Base-by-base conservation (phyloP, 1,284 basidiomycete genomes). In the Phenoliferia sp. region DNA sequence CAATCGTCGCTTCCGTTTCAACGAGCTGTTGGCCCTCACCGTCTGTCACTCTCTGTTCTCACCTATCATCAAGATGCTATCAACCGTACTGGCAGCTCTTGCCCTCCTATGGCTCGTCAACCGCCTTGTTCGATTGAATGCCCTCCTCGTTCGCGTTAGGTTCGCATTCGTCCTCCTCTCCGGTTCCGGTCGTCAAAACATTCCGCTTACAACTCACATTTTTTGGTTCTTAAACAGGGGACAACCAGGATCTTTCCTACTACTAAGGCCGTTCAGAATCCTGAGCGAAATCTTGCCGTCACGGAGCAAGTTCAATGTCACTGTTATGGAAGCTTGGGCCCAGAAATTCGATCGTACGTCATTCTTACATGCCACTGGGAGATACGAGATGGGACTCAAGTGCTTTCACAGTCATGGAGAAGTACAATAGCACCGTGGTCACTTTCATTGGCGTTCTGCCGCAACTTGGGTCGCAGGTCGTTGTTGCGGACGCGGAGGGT, bases 401-500 rank as follows among this genome's bases (percentile, higher is more conserved):
- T 17, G 26, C 54, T 55, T 9, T 29, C n/a, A 28, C 26, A 44
- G 59, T 36, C 10, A 22, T 54, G 15, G 50, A 36, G 15, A 22
- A 52, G 50, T 17, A 5, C 4, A 36, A 29, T 17, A 55, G 61
- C 50, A 39, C 61, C 1, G 50, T 54, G 31, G 16, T 62, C 29
- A 9, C 29, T 19, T 62, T 31, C 39, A 44, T 17, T 26, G 59
- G 36, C 16, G 16, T 48, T 19, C 29, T 61, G 10, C 59, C 59
- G 26, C 22, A 36, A 1, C 59, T n/a, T 2, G 36, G 34, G 5
- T 3, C n/a, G 28, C 59, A 61, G 39, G 28, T 29, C 32, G 35
- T 54, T 7, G 50, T 62, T 12, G 61, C 50, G 3, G 50, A 62
- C 31, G 61, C 48, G 26, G 48, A 62, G 33, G 61, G 34, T 5